These are phyloP conservation scores for Ophiognomonia clavigignenti-juglandacearum DNA, from an alignment of 2,329 filamentous ascomycete genomes.

Conservation along the genomic window DNA sequence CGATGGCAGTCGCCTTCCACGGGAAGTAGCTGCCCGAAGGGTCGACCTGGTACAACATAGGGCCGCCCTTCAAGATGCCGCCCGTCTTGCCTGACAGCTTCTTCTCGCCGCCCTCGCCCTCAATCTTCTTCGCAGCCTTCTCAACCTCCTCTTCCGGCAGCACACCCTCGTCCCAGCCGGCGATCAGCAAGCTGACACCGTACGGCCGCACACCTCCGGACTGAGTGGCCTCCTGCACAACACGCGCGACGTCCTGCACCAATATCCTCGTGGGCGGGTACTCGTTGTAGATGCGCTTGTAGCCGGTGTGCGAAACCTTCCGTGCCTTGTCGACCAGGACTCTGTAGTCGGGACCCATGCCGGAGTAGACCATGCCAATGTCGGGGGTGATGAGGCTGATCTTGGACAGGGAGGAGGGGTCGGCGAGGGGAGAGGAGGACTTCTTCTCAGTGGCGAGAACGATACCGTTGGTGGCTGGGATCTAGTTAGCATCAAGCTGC, in stretches of 20 bases:
- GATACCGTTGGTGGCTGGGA: slow-evolving; percentile 89
- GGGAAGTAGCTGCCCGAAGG: slow-evolving; percentile 99
- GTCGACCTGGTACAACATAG: slow-evolving; percentile 97
- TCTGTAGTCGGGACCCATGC: slow-evolving; percentile 98
- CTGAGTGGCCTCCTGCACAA: slow-evolving; percentile 99
- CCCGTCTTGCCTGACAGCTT: slow-evolving; percentile 82
- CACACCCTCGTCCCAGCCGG: slow-evolving; percentile 96
- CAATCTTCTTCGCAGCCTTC: slow-evolving; percentile 47
- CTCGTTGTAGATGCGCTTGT: slow-evolving; percentile 99
- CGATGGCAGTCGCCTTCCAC: slow-evolving; percentile 98
- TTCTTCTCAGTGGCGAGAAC: slow-evolving; percentile 99
- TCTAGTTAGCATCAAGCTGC: slow-evolving; percentile 11
- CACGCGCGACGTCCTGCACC: slow-evolving; percentile 94
- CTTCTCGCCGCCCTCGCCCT: slow-evolving; percentile 61
- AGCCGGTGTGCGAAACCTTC: slow-evolving; percentile 95
- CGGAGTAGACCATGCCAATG: slow-evolving; percentile 99
- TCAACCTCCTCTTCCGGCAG: slow-evolving; percentile 73
- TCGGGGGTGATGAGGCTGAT: slow-evolving; percentile 97
- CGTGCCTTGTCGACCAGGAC: slow-evolving; percentile 96
- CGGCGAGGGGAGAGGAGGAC: slow-evolving; percentile 94
- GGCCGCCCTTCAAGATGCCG: slow-evolving; percentile 90
- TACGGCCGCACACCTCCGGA: slow-evolving; percentile 96
- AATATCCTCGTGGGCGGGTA: slow-evolving; percentile 99
- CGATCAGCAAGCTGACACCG: slow-evolving; percentile 90
- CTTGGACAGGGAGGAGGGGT: slow-evolving; percentile 91